Base-by-base conservation (phyloP, 2,329 filamentous ascomycete genomes). In the Aspergillus caelatus region DNA sequence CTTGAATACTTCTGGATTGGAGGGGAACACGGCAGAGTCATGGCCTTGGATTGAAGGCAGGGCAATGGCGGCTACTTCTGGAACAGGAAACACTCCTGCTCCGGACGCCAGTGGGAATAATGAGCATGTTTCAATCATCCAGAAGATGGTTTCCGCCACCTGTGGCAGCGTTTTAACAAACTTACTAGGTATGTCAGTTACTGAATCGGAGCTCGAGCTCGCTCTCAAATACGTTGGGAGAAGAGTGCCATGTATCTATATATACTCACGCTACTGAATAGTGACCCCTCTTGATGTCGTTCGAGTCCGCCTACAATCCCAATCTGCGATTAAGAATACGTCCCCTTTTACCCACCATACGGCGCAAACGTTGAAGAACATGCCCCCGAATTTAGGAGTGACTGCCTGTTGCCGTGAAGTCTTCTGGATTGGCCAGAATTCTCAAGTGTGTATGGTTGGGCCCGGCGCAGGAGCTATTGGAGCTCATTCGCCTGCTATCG, bases 201-300 rank as follows among this genome's bases (percentile, higher is more conserved):
- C 28, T 34, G 45, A 50, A n/a, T 8, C 10, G 19, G 57, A 53
- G 10, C 14, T 12, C 32, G 16, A 58, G 11, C 41, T 50, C 26
- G 12, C 48, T 45, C 36, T 41, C 30, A 28, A 32, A 8, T 16
- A 43, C 12, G 34, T 26, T 46, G 1, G 11, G 9, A 36, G 14
- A 60, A 5, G 3, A 19, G 21, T 52, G 32, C 19, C 23, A 41
- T 30, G 46, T 32, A 19, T 30, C 52, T 58, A 32, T 53, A 23
- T 52, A 16, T 58, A 41, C 45, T 43, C 16, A 34, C 28, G 62
- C 10, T 64, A 23, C 32, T 65, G 53, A 56, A 32, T 69, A 96
- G 94, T 96, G 36, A 99, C 95, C 6, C 95, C 95, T 54, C 89
- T 99, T 58, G 95, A 99, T 75, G 95, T 99, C 66, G 95, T 99